These are phyloP conservation scores for Venturia effusa DNA, from an alignment of 2,329 filamentous ascomycete genomes.

Conservation along the genomic window DNA sequence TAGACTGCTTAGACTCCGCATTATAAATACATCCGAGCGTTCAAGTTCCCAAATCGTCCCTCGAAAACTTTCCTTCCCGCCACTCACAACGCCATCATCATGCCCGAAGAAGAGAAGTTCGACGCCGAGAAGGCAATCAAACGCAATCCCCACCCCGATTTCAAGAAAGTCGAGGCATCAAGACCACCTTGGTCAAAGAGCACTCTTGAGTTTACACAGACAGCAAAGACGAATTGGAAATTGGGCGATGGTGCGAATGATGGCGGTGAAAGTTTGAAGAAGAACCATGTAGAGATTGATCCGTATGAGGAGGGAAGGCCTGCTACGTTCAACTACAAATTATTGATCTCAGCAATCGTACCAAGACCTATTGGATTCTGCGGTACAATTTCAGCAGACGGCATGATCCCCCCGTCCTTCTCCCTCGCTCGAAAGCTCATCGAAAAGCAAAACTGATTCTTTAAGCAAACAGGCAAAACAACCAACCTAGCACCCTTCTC, in stretches of 20 bases:
- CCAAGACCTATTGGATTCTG: conserved; percentile 69
- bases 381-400: conserved; percentile 49
- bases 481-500: conserved; percentile 80
- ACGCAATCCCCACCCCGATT: conserved; percentile 59
- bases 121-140: conserved; percentile 38
- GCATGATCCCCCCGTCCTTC: conserved; percentile 22
- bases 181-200: conserved; percentile 46
- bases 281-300: conserved; percentile 66
- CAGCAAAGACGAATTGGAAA: conserved; percentile 54
- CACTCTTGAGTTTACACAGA: conserved; percentile 49
- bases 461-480: conserved; percentile 19
- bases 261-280: conserved; percentile 36
- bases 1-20: background rate
- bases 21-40: background rate
- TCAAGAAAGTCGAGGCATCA: conserved; percentile 58
- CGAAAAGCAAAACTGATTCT: background rate
- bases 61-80: too few relatives aligned
- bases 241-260: conserved; percentile 56
- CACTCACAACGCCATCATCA: background rate
- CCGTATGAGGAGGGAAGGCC: conserved; percentile 63
- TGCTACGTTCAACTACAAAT: conserved; percentile 72
- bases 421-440: background rate
- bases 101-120: conserved; percentile 12
- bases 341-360: conserved; percentile 72
- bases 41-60: background rate